A percentile compares a stretch with the other conserved stretches of the same genome.
These are phyloP conservation scores for Terana coerulea DNA, from an alignment of 768 basidiomycete species.

Conservation along the genomic window DNA sequence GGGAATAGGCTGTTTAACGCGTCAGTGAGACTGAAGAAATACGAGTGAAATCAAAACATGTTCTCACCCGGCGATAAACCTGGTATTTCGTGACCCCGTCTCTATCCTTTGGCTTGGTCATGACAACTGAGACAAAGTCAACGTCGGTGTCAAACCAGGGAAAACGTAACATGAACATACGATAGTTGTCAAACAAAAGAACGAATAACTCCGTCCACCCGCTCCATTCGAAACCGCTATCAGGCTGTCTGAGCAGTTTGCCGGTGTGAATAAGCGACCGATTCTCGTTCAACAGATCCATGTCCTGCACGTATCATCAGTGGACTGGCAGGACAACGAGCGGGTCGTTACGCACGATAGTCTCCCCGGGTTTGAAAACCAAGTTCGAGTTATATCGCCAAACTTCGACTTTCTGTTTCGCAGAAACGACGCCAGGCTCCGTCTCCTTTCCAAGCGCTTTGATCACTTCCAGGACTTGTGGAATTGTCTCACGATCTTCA, in stretches of 20 bases:
- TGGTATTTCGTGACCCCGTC: slow-evolving; percentile 74
- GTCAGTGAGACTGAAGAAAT: neutral
- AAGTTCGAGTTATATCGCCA: slow-evolving; percentile 83
- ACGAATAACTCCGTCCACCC: slow-evolving; percentile 91
- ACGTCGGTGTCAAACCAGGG: slow-evolving; percentile 11
- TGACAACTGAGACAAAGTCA: slow-evolving; percentile 55
- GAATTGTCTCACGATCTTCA: slow-evolving; percentile 79
- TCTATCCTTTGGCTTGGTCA: slow-evolving; percentile 82
- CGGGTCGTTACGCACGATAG: slow-evolving; percentile 42
- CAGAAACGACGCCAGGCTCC: slow-evolving; percentile 80
- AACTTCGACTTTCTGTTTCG: slow-evolving; percentile 85
- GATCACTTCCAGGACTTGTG: slow-evolving; percentile 84
- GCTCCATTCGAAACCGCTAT: slow-evolving; percentile 83
- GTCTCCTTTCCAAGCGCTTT: slow-evolving; percentile 82
- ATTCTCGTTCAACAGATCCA: slow-evolving; percentile 84
- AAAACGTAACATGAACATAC: slow-evolving; percentile 40
- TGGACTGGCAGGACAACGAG: neutral
- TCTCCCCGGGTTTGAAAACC: slow-evolving; percentile 75
- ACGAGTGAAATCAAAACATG: slow-evolving; percentile 22
- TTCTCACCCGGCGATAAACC: slow-evolving; percentile 67
- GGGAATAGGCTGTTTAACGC: slow-evolving; percentile 71
- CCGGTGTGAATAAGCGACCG: slow-evolving; percentile 83
- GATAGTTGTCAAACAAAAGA: slow-evolving; percentile 92
- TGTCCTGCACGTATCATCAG: slow-evolving; percentile 46
- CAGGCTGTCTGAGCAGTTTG: slow-evolving; percentile 81